A percentile compares a stretch with the other conserved stretches of the same genome.
phyloP scores from a whole-genome alignment of 2,329 filamentous ascomycete genomes.

The Westerdykella ornata region DNA sequence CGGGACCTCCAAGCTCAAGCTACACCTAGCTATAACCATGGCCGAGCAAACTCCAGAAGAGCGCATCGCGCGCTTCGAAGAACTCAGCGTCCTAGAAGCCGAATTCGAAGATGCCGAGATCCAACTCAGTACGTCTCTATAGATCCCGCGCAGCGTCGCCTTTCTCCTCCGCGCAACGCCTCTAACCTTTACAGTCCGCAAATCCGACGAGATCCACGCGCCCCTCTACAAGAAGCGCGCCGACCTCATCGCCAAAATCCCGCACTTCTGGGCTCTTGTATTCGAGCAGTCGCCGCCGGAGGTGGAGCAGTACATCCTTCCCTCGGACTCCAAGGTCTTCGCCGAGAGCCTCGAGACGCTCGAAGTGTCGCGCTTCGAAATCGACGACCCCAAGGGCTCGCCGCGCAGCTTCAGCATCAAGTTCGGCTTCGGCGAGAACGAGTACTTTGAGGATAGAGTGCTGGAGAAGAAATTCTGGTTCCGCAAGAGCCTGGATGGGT shows the following conservation, averaged over 20 bases:
- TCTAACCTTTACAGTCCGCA: slow-evolving; percentile 52
- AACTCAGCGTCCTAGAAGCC: slow-evolving; percentile 71
- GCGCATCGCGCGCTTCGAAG: slow-evolving; percentile 52
- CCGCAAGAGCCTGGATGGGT: slow-evolving; percentile 60
- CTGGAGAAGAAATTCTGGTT: slow-evolving; percentile 92
- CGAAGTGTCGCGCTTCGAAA: slow-evolving; percentile 73
- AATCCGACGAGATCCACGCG: slow-evolving; percentile 60
- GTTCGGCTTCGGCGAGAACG: slow-evolving; percentile 75
- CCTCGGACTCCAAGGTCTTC: slow-evolving; percentile 68
- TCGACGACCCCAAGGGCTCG: slow-evolving; percentile 61
- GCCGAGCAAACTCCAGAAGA: slow-evolving; percentile 21
- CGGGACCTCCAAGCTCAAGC: neutral
- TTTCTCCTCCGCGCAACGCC: neutral
- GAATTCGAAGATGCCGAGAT: slow-evolving; percentile 79
- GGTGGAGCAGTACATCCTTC: slow-evolving; percentile 81
- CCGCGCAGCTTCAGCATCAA: slow-evolving; percentile 66
- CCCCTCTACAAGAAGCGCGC: slow-evolving; percentile 72
- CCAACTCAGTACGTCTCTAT: slow-evolving; percentile 59
- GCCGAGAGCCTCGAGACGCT: slow-evolving; percentile 61
- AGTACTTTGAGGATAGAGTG: slow-evolving; percentile 69
- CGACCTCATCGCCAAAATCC: slow-evolving; percentile 63
- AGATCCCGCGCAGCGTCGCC: neutral
- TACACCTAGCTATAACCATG: slow-evolving; percentile 15
- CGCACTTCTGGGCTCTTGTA: slow-evolving; percentile 91
- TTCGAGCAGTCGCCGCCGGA: slow-evolving; percentile 80